These are phyloP conservation scores for Plasmodium gallinaceum DNA, from an alignment of 169 alveolate species.

Conservation along the genomic window DNA sequence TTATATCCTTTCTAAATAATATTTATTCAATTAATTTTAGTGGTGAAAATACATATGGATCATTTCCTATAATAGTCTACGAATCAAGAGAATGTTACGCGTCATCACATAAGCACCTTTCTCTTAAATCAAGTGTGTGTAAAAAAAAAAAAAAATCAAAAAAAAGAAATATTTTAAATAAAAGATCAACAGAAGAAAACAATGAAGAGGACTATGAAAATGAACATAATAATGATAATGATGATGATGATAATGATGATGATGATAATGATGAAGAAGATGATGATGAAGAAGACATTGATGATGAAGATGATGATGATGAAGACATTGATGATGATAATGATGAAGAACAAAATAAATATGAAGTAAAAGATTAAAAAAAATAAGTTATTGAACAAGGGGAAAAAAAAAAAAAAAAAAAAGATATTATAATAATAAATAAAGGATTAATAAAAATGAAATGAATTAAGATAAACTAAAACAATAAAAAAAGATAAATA, in stretches of 20 bases:
- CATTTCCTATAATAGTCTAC: constrained; percentile 56
- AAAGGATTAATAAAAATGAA: too few species aligned
- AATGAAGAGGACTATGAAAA: constrained; percentile 1
- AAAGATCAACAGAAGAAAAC: constrained; percentile 12
- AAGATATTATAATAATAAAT: too few species aligned
- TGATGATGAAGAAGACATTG: too few species aligned
- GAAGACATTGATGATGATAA: too few species aligned
- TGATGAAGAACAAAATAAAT: too few species aligned
- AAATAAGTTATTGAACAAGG: too few species aligned
- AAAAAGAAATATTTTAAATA: constrained; percentile 22
- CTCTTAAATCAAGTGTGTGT: constrained; percentile 14
- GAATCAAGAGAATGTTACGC: constrained; percentile 68
- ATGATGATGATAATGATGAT: neutral
- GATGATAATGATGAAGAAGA: neutral
- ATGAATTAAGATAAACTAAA: too few species aligned
- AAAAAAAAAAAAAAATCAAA: constrained; percentile 6
- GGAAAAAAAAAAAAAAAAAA: too few species aligned
- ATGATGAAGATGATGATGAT: too few species aligned
- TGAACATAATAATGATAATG: neutral
- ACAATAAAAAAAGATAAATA: too few species aligned
- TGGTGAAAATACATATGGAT: constrained; percentile 34
- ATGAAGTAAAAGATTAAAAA: too few species aligned
- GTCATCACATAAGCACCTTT: constrained; percentile 36
- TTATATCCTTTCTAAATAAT: constrained; percentile 48
- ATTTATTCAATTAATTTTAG: constrained; percentile 31